Percentiles rank a stretch among this genome's conserved stretches.
These are phyloP conservation scores for Aspergillus carlsbadensis DNA, from an alignment of 495 filamentous ascomycete species.

Conservation along the genomic window DNA sequence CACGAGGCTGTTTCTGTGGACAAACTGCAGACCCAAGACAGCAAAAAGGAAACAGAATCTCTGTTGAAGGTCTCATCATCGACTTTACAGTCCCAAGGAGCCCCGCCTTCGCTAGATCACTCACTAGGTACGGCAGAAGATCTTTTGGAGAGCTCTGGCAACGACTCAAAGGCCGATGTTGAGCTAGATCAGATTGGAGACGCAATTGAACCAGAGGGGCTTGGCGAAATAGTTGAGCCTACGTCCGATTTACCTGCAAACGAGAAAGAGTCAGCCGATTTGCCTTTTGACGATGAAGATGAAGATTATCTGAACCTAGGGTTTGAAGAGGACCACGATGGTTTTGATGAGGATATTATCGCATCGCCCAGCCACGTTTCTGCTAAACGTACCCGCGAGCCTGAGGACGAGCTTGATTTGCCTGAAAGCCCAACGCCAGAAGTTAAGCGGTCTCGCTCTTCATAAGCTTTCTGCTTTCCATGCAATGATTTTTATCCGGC, in stretches of 20 bases:
- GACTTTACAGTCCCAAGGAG: constrained; percentile 14
- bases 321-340: constrained; percentile 9
- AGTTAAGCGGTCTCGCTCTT: constrained; percentile 32
- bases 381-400: constrained; percentile 30
- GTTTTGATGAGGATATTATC: constrained; percentile 7
- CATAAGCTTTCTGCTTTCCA: constrained; percentile 17
- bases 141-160: constrained; percentile 26
- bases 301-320: constrained; percentile 26
- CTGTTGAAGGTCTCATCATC: constrained; percentile 15
- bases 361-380: constrained; percentile 13
- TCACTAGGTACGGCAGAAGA: constrained; percentile 34
- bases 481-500: background rate
- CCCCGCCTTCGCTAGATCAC: constrained; percentile 29
- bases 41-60: constrained; percentile 19
- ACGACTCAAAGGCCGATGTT: constrained; percentile 11
- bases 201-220: constrained; percentile 8
- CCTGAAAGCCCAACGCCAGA: constrained; percentile 27
- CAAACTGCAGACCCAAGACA: constrained; percentile 14
- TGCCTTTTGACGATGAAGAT: constrained; percentile 25
- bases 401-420: constrained; percentile 31
- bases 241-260: constrained; percentile 14
- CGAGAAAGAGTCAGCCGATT: constrained; percentile 45
- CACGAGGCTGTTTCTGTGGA: constrained; percentile 23
- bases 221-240: constrained; percentile 21
- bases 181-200: constrained; percentile 8